Evolutionary conservation across 2,329 filamentous ascomycete species (phyloP), one percentile per base, ranked within the genome.

Genomic region (Penicillium decumbens): DNA sequence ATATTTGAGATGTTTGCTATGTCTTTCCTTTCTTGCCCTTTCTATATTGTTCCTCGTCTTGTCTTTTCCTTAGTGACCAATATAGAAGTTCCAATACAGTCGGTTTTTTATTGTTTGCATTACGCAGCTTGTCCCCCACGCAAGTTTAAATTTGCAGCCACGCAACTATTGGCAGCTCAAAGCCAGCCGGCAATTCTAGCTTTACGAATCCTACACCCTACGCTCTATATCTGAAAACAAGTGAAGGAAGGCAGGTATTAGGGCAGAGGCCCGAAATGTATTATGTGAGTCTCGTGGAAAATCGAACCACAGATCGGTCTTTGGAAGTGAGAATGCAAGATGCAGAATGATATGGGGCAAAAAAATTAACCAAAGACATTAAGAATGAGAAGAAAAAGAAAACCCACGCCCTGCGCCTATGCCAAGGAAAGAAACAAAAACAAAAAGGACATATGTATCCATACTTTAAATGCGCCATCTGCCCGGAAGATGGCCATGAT

Each of bases 371-470:
- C 23, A 33, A 33, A 30, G 33, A 46, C 35, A 46, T 32, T 42
- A 40, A 38, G 46, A 27, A 39, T 12, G 45, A 18, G 15, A 18
- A 18, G 15, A 48, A 43, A 30, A 18, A 49, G 25, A 46, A 41
- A 56, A 57, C 54, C 54, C 54, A 52, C 54, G 43, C 47, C 56
- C 46, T 44, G 51, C 54, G 51, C 58, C 58, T 45, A 59, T 59
- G 58, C 55, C 56, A 53, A 52, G 52, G 50, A 55, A 49, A 40
- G 38, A 46, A 25, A 27, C 25, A 27, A 6, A 39, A 47, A 50
- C 42, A 18, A 49, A 41, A 27, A 46, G 13, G 30, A 47, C 49
- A 54, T 53, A 53, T 56, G 47, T 56, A 51, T 50, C 45, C 43
- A 48, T 56, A 42, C 50, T 54, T 52, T 39, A 32, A 30, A 54